Percentiles rank a stretch among this genome's conserved stretches.
Evolutionary conservation across 805 yeast species (phyloP).

Genomic region (Wickerhamiella shivajii): DNA sequence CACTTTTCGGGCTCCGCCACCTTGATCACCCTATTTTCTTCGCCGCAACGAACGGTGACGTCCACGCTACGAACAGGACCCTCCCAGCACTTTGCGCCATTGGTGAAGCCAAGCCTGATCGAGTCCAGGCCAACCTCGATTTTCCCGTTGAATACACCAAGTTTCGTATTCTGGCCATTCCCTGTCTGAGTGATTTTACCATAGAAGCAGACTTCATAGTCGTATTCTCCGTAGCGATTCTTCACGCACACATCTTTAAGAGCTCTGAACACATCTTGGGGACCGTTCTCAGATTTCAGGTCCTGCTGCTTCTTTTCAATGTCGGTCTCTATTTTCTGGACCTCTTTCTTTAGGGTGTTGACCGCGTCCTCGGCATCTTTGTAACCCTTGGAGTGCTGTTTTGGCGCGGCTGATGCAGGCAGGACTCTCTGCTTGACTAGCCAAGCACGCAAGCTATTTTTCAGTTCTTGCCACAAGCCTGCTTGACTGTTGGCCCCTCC

Average conservation of each 20-base stretch:
- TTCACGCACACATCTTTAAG: slow-evolving; percentile 35
- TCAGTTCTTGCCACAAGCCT: too few species aligned
- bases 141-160: slow-evolving; percentile 33
- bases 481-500: too few species aligned
- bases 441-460: too few species aligned
- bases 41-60: slow-evolving; percentile 56
- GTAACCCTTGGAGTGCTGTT: neutral
- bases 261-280: slow-evolving; percentile 49
- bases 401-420: slow-evolving; percentile 2
- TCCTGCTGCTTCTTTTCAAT: slow-evolving; percentile 14
- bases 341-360: slow-evolving; percentile 11
- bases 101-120: slow-evolving; percentile 34
- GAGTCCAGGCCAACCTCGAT: slow-evolving; percentile 24
- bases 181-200: slow-evolving; percentile 45
- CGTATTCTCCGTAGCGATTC: slow-evolving; percentile 50
- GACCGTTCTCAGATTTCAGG: slow-evolving; percentile 33
- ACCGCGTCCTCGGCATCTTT: slow-evolving; percentile 8
- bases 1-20: slow-evolving; percentile 88
- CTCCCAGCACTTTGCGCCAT: slow-evolving; percentile 84
- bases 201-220: slow-evolving; percentile 45
- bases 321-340: slow-evolving; percentile 12
- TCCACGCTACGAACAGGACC: slow-evolving; percentile 72
- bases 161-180: slow-evolving; percentile 31
- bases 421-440: slow-evolving; percentile 2
- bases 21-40: slow-evolving; percentile 35